phyloP scores from a whole-genome alignment of 2,329 filamentous ascomycete species.

The Elsinoe batatas region DNA sequence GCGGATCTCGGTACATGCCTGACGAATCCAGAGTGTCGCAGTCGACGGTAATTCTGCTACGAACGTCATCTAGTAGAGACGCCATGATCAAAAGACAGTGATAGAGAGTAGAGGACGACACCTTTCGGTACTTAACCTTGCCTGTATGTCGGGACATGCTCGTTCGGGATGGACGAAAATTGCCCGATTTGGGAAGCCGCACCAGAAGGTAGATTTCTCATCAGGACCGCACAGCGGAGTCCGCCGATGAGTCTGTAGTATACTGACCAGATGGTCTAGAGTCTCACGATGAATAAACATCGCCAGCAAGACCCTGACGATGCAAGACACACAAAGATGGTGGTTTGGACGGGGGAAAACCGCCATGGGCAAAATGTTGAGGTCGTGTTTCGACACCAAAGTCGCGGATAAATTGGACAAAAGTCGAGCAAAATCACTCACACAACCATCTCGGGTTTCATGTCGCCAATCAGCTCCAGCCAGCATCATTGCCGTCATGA shows the following conservation, averaged over 20 bases:
- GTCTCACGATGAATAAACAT: neutral
- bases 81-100: neutral
- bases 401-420: constrained; percentile 1
- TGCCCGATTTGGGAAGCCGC: neutral
- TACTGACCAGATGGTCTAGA: neutral
- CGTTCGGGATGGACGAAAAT: constrained; percentile 4
- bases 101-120: neutral
- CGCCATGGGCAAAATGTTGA: neutral
- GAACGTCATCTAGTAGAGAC: constrained; percentile 13
- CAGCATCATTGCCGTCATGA: constrained; percentile 10
- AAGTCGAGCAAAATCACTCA: neutral
- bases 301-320: no score
- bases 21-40: constrained; percentile 15
- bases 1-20: constrained; percentile 3
- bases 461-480: constrained; percentile 1
- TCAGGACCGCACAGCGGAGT: neutral
- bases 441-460: neutral
- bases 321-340: no score
- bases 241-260: no score
- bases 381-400: neutral
- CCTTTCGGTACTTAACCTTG: neutral
- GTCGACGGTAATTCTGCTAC: constrained; percentile 12
- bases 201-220: neutral
- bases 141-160: neutral
- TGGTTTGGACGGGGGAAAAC: neutral